Conservation (phyloP, 306 rosid species). For the Corylus avellana region DNA sequence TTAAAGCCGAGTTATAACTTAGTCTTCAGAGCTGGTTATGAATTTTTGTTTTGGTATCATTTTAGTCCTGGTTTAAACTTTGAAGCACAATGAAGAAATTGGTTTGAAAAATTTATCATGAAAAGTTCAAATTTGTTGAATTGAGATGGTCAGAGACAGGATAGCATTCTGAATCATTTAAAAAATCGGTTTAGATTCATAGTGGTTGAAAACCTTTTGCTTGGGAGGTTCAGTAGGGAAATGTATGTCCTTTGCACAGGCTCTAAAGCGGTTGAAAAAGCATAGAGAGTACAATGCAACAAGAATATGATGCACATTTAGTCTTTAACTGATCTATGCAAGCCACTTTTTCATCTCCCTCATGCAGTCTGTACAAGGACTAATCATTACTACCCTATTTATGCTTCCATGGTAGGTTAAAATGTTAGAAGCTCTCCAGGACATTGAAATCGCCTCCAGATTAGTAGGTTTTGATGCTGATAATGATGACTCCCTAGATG, state of each 20-base stretch:
- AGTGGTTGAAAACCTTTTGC: background rate
- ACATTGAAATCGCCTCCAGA: conserved; percentile 96
- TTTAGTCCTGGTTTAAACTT: background rate
- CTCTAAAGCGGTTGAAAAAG: background rate
- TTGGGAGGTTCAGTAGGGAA: background rate
- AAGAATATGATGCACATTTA: background rate
- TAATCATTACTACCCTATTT: conserved; percentile 9
- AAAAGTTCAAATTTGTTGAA: background rate
- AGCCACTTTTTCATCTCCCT: background rate
- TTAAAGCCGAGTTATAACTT: background rate
- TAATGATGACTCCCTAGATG: conserved; percentile 80
- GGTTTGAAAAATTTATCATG: background rate
- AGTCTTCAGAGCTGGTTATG: background rate
- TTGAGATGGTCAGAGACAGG: background rate
- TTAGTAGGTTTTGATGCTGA: conserved; percentile 89
- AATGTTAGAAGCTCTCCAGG: conserved; percentile 99
- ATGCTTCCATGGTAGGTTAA: conserved; percentile 65
- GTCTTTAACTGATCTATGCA: background rate
- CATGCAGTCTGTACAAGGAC: background rate
- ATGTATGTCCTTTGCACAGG: background rate
- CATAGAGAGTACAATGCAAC: background rate
- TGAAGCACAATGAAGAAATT: background rate
- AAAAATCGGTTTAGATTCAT: background rate
- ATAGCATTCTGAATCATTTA: background rate
- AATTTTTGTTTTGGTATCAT: background rate